Base-by-base conservation (phyloP, 306 rosid species). In the Dalbergia cochinchinensis region DNA sequence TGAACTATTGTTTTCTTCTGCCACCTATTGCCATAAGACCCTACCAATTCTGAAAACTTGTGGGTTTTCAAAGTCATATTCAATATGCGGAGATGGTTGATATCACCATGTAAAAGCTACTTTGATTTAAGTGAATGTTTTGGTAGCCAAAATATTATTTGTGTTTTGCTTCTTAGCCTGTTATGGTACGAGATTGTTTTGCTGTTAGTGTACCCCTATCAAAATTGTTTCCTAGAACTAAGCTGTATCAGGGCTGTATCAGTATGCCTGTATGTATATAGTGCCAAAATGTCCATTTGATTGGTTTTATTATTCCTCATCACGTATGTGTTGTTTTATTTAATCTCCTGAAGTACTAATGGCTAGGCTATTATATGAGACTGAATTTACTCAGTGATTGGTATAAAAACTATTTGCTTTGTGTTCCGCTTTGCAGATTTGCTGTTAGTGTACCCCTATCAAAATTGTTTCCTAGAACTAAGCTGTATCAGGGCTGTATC, bases 351-450 rank as follows among this genome's bases (percentile, higher is more conserved):
- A 31, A 39, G 16, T 64, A 18, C 39, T 45, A 4, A 33, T 74
- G 54, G 18, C 58, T 71, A 39, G 54, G 26, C 58, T 78, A 37
- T 19, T 60, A 35, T 63, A 19, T 59, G 42, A 48, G 22, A 60
- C 13, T 67, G 33, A 41, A 59, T 59, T 26, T 42, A 77, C 73
- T 31, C 42, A 67, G 53, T 58, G 19, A 41, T 74, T 42, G 84
- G 69, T 44, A 62, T 26, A 33, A 78, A 47, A 72, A 66, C 70
- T 65, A 11, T 45, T 58, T n/a, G 22, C 60, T 35, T 58, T n/a
- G 22, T 68, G 20, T 42, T 63, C 26, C 35, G 26, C 57, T 60
- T 59, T 62, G 63, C 81, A 79, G 87, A 54, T 74, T 66, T n/a
- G n/a, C n/a, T n/a, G n/a, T n/a, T n/a, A n/a, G n/a, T n/a, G n/a